These are phyloP conservation scores for Talaromyces rugulosus DNA, from an alignment of 2,329 filamentous ascomycete species.

Conservation along the genomic window DNA sequence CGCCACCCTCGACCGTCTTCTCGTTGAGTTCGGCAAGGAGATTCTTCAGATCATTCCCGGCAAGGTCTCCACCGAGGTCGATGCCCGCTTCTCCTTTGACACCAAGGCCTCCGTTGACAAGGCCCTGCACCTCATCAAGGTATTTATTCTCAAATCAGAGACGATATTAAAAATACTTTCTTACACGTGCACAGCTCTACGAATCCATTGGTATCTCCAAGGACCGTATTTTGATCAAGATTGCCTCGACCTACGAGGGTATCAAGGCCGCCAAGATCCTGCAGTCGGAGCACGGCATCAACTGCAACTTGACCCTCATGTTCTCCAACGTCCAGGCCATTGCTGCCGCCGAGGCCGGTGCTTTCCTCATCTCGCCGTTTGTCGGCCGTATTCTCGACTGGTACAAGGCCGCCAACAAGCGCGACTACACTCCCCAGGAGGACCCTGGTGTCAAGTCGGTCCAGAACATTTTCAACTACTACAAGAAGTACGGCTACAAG, in stretches of 20 bases:
- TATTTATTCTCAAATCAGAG: slow-evolving; percentile 36
- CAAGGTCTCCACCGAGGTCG: slow-evolving; percentile 98
- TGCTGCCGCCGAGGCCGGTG: slow-evolving; percentile 87
- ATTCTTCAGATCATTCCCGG: slow-evolving; percentile 96
- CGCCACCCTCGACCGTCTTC: slow-evolving; percentile 81
- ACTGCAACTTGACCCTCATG: slow-evolving; percentile 98
- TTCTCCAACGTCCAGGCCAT: slow-evolving; percentile 95
- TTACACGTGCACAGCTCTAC: slow-evolving; percentile 68
- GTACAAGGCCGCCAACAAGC: slow-evolving; percentile 96
- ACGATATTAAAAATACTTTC: background rate
- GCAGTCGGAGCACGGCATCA: slow-evolving; percentile 91
- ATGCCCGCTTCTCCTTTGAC: slow-evolving; percentile 93
- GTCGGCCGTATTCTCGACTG: slow-evolving; percentile 99
- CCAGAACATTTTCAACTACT: slow-evolving; percentile 97
- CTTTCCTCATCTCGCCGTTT: slow-evolving; percentile 98
- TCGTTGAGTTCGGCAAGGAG: slow-evolving; percentile 97
- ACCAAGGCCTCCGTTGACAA: slow-evolving; percentile 89
- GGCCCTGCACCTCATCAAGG: slow-evolving; percentile 94
- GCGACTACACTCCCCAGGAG: slow-evolving; percentile 82
- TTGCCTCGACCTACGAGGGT: slow-evolving; percentile 98
- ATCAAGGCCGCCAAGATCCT: slow-evolving; percentile 98
- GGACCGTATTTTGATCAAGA: slow-evolving; percentile 96
- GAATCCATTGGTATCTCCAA: slow-evolving; percentile 85
- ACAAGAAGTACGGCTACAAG: slow-evolving; percentile 99
- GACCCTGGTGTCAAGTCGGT: slow-evolving; percentile 97